These are phyloP conservation scores for Paragyromitra xinjiangensis DNA, from an alignment of 495 filamentous ascomycete genomes.

Conservation along the genomic window DNA sequence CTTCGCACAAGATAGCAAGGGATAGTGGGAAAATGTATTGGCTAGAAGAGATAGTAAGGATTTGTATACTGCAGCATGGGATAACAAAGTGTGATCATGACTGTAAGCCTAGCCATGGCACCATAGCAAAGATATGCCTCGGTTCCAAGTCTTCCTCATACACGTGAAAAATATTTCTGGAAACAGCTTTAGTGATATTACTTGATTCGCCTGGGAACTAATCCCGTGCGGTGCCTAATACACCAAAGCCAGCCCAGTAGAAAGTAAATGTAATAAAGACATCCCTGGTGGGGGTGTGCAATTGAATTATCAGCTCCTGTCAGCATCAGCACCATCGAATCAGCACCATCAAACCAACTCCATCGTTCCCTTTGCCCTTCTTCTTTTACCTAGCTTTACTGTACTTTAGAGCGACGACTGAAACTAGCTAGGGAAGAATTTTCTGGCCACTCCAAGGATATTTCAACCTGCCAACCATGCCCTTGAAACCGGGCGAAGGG, in stretches of 20 bases:
- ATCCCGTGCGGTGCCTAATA: not conserved
- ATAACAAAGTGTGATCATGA: too few species aligned
- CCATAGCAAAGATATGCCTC: not conserved
- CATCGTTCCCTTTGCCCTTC: not conserved
- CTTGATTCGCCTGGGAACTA: not conserved
- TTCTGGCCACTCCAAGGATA: too few species aligned
- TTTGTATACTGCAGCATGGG: too few species aligned
- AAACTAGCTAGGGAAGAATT: too few species aligned
- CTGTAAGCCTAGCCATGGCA: not conserved
- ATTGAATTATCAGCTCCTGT: not conserved
- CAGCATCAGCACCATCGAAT: not conserved
- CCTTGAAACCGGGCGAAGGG: too few species aligned
- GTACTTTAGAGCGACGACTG: too few species aligned
- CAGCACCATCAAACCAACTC: not conserved
- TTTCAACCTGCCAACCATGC: too few species aligned
- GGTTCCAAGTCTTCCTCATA: not conserved
- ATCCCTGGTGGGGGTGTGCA: not conserved
- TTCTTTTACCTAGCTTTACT: too few species aligned
- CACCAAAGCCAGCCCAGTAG: not conserved
- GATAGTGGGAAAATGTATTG: too few species aligned
- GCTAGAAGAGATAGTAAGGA: too few species aligned
- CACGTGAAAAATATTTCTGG: not conserved
- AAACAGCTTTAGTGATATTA: not conserved
- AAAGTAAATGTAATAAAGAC: not conserved
- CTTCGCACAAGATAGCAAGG: too few species aligned